Evolutionary conservation across 495 filamentous ascomycete species (phyloP).

Genomic region (Aspergillus panamensis): DNA sequence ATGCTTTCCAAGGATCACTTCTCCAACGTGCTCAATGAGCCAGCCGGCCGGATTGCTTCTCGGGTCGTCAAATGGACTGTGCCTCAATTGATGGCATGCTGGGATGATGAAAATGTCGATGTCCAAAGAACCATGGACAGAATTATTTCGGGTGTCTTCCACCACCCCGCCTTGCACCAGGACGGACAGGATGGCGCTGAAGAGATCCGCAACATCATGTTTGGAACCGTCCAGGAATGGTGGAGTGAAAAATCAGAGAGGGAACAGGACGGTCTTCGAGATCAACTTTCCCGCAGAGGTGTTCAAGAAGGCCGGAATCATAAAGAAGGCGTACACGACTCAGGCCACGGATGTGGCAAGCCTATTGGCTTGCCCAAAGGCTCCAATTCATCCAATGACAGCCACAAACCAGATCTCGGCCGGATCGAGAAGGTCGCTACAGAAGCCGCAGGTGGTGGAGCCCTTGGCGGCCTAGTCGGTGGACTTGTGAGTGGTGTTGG

Average conservation of each 20-base stretch:
- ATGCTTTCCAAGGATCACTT: conserved; percentile 97
- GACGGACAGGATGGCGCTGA: conserved; percentile 67
- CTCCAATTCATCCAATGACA: conserved; percentile 15
- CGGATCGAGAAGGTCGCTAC: conserved; percentile 42
- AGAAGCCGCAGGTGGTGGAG: conserved; percentile 45
- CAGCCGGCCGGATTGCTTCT: conserved; percentile 77
- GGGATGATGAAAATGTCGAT: conserved; percentile 73
- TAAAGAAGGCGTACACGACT: conserved; percentile 77
- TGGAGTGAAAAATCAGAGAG: conserved; percentile 64
- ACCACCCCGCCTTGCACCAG: conserved; percentile 74
- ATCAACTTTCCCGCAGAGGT: conserved; percentile 70
- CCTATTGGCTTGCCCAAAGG: conserved; percentile 54
- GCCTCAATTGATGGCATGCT: conserved; percentile 78
- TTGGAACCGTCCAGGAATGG: conserved; percentile 72
- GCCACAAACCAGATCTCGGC: conserved; percentile 23
- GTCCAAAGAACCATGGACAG: conserved; percentile 62
- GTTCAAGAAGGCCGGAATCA: conserved; percentile 75
- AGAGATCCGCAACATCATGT: conserved; percentile 75
- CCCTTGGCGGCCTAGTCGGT: conserved; percentile 50
- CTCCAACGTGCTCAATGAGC: conserved; percentile 81
- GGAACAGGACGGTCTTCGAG: conserved; percentile 59
- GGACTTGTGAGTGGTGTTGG: conserved; percentile 48
- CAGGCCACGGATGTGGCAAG: conserved; percentile 80
- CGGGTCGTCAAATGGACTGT: conserved; percentile 76
- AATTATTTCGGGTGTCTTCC: conserved; percentile 78